phyloP scores from a whole-genome alignment of 2,329 filamentous ascomycete species.

The Nemania sp. region DNA sequence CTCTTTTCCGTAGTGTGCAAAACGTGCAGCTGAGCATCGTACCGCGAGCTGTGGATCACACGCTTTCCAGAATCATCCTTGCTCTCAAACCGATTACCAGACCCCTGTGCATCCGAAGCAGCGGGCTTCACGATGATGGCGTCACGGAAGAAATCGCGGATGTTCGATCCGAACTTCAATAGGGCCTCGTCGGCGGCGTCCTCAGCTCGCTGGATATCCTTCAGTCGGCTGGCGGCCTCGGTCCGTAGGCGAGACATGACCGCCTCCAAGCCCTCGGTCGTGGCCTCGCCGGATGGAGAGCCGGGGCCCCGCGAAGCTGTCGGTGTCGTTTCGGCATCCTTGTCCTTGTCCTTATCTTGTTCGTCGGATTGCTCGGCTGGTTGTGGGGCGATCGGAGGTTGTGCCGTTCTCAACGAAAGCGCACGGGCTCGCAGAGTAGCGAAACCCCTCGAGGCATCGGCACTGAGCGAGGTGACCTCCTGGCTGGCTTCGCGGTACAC shows the following conservation, averaged over 20 bases:
- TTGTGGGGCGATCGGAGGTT: constrained; percentile 36
- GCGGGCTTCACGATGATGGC: constrained; percentile 87
- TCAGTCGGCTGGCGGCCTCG: constrained; percentile 81
- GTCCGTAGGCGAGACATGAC: constrained; percentile 76
- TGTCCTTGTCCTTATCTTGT: constrained; percentile 36
- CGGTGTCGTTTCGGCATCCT: constrained; percentile 48
- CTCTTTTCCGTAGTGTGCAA: constrained; percentile 84
- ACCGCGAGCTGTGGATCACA: constrained; percentile 90
- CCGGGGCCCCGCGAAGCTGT: constrained; percentile 43
- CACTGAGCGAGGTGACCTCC: constrained; percentile 77
- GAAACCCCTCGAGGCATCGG: constrained; percentile 81
- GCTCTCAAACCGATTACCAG: constrained; percentile 84
- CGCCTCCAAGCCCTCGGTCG: constrained; percentile 54
- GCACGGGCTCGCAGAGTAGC: constrained; percentile 75
- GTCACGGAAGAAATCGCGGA: constrained; percentile 86
- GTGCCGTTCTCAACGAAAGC: constrained; percentile 63
- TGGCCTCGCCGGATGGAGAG: constrained; percentile 45
- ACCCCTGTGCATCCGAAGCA: constrained; percentile 53
- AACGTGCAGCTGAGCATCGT: constrained; percentile 94
- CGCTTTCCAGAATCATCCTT: constrained; percentile 88
- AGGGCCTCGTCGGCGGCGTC: constrained; percentile 96
- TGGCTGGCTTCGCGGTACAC: constrained; percentile 86
- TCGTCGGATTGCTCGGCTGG: constrained; percentile 37
- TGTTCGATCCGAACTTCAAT: constrained; percentile 85
- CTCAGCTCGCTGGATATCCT: constrained; percentile 88